Evolutionary conservation across 2,329 filamentous ascomycete species (phyloP).

Genomic region (Colletotrichum melonis): DNA sequence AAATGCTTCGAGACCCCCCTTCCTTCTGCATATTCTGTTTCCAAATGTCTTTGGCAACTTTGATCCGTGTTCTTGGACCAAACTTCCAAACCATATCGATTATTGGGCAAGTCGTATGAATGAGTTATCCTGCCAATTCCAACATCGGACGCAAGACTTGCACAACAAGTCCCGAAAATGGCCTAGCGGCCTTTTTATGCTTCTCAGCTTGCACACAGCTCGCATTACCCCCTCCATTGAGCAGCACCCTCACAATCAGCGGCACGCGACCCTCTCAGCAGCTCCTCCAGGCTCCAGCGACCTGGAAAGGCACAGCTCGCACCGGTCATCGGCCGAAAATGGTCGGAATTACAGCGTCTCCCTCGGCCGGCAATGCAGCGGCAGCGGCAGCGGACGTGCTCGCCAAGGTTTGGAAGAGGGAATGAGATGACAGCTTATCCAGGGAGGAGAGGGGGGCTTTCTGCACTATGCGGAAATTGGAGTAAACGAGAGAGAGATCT

Average conservation of each 20-base stretch:
- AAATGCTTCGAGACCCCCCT: not conserved
- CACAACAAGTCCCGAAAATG: not conserved
- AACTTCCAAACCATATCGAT: not conserved
- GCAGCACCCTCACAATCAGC: not conserved
- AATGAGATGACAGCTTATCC: not conserved
- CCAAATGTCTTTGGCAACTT: not conserved
- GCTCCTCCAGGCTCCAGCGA: not conserved
- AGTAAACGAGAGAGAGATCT: not conserved
- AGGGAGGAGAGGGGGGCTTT: not conserved
- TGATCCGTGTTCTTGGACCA: not conserved
- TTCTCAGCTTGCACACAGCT: not conserved
- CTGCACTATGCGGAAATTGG: not conserved
- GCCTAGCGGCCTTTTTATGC: not conserved
- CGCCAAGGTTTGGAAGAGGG: not conserved
- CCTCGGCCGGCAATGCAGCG: not conserved
- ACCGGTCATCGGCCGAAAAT: not conserved
- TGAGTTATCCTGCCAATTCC: not conserved
- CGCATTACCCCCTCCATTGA: not conserved
- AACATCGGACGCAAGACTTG: slow-evolving; percentile 6
- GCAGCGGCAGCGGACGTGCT: not conserved
- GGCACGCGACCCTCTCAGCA: not conserved
- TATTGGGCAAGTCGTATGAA: not conserved
- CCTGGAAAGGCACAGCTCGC: not conserved
- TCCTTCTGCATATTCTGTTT: not conserved
- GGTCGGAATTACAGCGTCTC: not conserved